These are phyloP conservation scores for Sporopachydermia cereana DNA, from an alignment of 1,139 yeast genomes.

Conservation along the genomic window DNA sequence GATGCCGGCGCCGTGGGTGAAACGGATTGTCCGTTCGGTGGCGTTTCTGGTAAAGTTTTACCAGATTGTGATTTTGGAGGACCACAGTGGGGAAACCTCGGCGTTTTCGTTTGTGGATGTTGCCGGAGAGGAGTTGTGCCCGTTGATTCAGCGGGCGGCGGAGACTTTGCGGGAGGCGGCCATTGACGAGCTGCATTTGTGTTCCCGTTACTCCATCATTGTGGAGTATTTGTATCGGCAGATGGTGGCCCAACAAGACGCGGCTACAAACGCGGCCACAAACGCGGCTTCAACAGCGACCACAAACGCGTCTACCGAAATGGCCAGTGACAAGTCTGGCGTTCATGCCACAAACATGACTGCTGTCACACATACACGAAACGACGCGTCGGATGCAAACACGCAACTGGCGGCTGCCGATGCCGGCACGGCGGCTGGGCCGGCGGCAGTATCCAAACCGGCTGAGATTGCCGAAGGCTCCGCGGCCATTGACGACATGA, in stretches of 20 bases:
- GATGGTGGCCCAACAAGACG: constrained; percentile 31
- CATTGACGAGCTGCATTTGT: constrained; percentile 80
- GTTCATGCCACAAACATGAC: neutral
- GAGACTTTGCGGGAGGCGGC: constrained; percentile 68
- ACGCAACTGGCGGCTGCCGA: neutral
- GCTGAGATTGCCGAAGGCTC: neutral
- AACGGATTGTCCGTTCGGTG: constrained; percentile 79
- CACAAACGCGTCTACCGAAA: neutral
- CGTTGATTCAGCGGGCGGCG: constrained; percentile 62
- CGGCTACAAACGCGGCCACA: neutral
- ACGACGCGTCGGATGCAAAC: neutral
- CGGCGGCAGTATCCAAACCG: constrained; percentile 15
- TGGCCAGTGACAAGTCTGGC: neutral
- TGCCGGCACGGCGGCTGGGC: constrained; percentile 1
- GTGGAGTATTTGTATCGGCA: constrained; percentile 69
- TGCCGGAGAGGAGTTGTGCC: constrained; percentile 58
- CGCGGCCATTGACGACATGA: constrained; percentile 14
- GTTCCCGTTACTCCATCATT: constrained; percentile 72
- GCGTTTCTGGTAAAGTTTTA: constrained; percentile 85
- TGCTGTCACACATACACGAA: neutral
- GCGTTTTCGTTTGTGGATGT: constrained; percentile 52
- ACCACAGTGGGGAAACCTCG: constrained; percentile 28
- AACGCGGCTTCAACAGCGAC: neutral
- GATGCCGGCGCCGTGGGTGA: constrained; percentile 89
- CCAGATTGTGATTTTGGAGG: constrained; percentile 44